Base-by-base conservation (phyloP, 2,329 filamentous ascomycete species). In the Cadophora sp. region DNA sequence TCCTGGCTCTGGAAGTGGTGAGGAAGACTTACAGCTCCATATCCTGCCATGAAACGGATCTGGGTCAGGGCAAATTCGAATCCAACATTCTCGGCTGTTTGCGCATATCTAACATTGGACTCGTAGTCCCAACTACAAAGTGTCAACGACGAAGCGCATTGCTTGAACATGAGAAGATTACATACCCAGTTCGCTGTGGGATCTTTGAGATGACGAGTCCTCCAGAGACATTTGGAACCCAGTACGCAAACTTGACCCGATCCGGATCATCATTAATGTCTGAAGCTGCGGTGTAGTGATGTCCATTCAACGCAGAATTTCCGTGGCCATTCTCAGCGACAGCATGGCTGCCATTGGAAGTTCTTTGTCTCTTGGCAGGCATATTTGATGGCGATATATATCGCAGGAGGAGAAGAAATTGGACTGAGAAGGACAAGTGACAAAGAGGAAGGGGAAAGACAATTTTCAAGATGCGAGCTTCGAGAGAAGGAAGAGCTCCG, bases 211-310 rank as follows among this genome's bases (percentile, higher is more conserved):
- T 83, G 14, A 85, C 83, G 0, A 85, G 78, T 13, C 83, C 83
- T 33, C 83, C 83, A 0, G 82, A 84, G 4, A 85, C 83, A 68
- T 85, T 85, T 18, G 83, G 83, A 0, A 85, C 82, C 83, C 83
- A 85, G 74, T 84, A 85, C 11, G 82, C 82, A 71, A 84, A 83
- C 45, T 82, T 79, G 56, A 84, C 73, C 3, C 81, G 78, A 39
- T 80, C 76, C 0, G 81, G 79, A 59, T 81, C 78, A 61, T 78
- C 72, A 64, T 83, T 83, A 53, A 83, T 76, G 62, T 81, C 73
- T 72, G 78, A 74, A 64, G 70, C 61, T 24, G 73, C 73, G 36
- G 66, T 68, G 51, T 70, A 75, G 27, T 70, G 66, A n/a, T 64
- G n/a, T 20, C 68, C 71, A 62, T 72, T 72, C 41, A 50, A 4